phyloP scores from a whole-genome alignment of 2,329 filamentous ascomycete genomes.

The Exophiala sp. region DNA sequence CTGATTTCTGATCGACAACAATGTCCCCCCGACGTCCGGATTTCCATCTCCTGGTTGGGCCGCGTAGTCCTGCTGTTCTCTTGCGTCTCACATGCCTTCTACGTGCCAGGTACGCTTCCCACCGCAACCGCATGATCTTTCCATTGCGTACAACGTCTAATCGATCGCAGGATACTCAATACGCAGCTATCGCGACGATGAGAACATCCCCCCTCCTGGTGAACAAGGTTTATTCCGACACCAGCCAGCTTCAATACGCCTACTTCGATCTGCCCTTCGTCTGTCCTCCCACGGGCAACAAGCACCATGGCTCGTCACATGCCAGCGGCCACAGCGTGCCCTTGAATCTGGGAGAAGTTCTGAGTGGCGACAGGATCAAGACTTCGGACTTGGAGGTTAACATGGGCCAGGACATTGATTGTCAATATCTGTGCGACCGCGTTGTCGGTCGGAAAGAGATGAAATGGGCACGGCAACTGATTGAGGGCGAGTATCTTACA shows the following conservation, averaged over 20 bases:
- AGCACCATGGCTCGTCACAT: slow-evolving; percentile 59
- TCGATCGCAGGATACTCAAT: slow-evolving; percentile 65
- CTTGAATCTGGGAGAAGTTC: slow-evolving; percentile 78
- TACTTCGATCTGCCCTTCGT: slow-evolving; percentile 86
- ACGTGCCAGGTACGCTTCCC: slow-evolving; percentile 67
- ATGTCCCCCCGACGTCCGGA: slow-evolving; percentile 29
- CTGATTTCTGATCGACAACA: slow-evolving; percentile 14
- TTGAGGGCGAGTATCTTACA: slow-evolving; percentile 73
- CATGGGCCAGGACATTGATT: slow-evolving; percentile 70
- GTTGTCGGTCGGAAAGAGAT: slow-evolving; percentile 61
- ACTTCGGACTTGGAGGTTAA: slow-evolving; percentile 75
- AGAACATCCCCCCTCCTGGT: slow-evolving; percentile 78
- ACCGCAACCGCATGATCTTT: neutral
- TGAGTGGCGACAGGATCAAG: slow-evolving; percentile 78
- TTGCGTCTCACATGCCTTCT: slow-evolving; percentile 62
- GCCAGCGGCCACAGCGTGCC: slow-evolving; percentile 71
- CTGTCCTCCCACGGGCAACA: slow-evolving; percentile 67
- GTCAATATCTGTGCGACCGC: slow-evolving; percentile 64
- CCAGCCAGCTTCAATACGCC: slow-evolving; percentile 84
- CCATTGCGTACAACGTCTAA: slow-evolving; percentile 2
- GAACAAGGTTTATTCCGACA: slow-evolving; percentile 87
- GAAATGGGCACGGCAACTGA: slow-evolving; percentile 62
- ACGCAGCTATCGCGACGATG: slow-evolving; percentile 68
- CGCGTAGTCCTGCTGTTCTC: slow-evolving; percentile 44
- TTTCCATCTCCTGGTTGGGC: slow-evolving; percentile 31